These are phyloP conservation scores for Globisporangium spinosum DNA, from an alignment of 352 stramenopile species.

Conservation along the genomic window DNA sequence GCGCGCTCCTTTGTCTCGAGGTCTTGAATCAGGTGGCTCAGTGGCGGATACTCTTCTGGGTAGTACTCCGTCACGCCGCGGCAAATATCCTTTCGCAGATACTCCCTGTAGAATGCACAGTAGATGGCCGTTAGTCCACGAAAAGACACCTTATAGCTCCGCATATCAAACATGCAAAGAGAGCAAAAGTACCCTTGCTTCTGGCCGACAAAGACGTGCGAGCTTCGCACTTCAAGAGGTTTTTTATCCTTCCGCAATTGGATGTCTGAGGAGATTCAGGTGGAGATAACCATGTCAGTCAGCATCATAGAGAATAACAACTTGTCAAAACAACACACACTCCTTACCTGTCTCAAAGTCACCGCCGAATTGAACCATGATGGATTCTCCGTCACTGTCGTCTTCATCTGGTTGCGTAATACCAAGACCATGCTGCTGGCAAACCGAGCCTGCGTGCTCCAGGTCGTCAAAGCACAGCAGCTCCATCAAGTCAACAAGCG, in stretches of 20 bases:
- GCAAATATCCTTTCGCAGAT: constrained; percentile 63
- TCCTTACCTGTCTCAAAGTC: constrained; percentile 71
- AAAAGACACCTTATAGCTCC: too few relatives aligned
- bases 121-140: not conserved
- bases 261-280: constrained; percentile 32
- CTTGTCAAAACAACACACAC: not conserved
- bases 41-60: constrained; percentile 57
- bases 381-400: constrained; percentile 36
- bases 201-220: constrained; percentile 64
- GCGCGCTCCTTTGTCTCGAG: constrained; percentile 51
- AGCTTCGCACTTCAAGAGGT: constrained; percentile 49
- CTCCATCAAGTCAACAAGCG: constrained; percentile 55
- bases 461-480: constrained; percentile 82
- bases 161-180: not conserved
- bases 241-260: constrained; percentile 68
- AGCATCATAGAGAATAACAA: not conserved
- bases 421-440: constrained; percentile 58
- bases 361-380: constrained; percentile 70
- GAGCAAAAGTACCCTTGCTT: constrained; percentile 70
- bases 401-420: constrained; percentile 44
- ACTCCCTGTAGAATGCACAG: constrained; percentile 38
- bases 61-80: constrained; percentile 81
- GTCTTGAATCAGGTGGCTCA: constrained; percentile 71
- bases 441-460: constrained; percentile 64
- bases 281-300: not conserved